Percentiles rank a stretch among this genome's conserved stretches.
These are phyloP conservation scores for Boletus rex-veris DNA, from an alignment of 768 basidiomycete genomes.

Conservation along the genomic window DNA sequence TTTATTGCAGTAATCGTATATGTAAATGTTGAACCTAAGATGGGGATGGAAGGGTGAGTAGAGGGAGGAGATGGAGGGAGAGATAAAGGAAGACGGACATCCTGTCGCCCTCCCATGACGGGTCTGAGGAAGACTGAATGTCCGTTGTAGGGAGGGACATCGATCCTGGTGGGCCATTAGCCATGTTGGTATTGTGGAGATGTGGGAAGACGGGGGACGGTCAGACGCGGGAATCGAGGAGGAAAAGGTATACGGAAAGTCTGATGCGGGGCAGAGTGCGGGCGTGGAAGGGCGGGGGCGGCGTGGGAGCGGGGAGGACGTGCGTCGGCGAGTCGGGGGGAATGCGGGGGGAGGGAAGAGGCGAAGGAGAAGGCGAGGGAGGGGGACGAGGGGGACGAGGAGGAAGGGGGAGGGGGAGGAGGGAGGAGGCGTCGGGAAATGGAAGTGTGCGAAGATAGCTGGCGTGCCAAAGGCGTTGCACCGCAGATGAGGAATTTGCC, in stretches of 20 bases:
- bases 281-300: not conserved
- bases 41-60: slow-evolving; percentile 6
- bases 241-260: not conserved
- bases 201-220: not conserved
- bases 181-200: slow-evolving; percentile 11
- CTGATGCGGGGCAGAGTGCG: too few species aligned
- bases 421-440: slow-evolving; percentile 1
- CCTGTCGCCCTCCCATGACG: slow-evolving; percentile 82
- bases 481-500: slow-evolving; percentile 36
- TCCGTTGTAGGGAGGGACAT: slow-evolving; percentile 18
- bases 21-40: slow-evolving; percentile 84
- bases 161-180: slow-evolving; percentile 23
- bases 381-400: not conserved
- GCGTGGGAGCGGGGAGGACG: not conserved
- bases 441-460: slow-evolving; percentile 24
- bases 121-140: slow-evolving; percentile 22
- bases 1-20: slow-evolving; percentile 80
- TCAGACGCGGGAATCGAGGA: slow-evolving; percentile 1
- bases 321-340: not conserved
- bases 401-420: not conserved
- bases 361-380: too few species aligned
- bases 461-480: slow-evolving; percentile 32
- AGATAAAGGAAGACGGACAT: slow-evolving; percentile 49
- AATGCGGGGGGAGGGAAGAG: not conserved
- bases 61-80: not conserved